Evolutionary conservation across 768 basidiomycete species (phyloP), one percentile per base, ranked within the genome.

Genomic region (Naematelia aurantialba): DNA sequence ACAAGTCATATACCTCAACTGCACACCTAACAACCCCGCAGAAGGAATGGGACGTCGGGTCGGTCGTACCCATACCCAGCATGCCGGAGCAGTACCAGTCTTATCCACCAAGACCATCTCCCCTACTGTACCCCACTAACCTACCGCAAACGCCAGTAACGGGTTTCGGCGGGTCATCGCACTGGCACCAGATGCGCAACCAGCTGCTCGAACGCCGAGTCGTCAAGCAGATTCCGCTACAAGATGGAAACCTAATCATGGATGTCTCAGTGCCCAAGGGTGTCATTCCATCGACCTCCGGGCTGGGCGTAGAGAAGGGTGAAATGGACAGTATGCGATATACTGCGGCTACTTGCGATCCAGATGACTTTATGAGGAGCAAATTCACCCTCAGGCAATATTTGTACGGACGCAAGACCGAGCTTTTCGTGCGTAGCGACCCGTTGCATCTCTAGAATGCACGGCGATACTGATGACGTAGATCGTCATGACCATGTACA

Each of bases 191-290:
- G 30, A 65, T 70, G 60, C 55, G 68, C n/a, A 69, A 66, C 29
- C 64, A 70, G 34, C 61, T 73, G 12, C 52, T 73, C 3, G 68
- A 73, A 46, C 51, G 63, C 49, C 57, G 69, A 21, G 69, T 73
- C 44, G 62, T 74, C 58, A 68, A 72, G 62, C 86, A 89, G 65
- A 87, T 92, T 60, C 85, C 86, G 67, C 84, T 92, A 34, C 81
- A 85, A 73, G 81, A 89, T 56, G 90, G 90, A 39, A 92, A 92
- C 76, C 79, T 92, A 47, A 87, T 92, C 19, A 82, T 91, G 58
- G 90, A 92, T 71, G 84, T 89, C 49, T 84, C 82, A 25, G 89
- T 89, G 2, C 90, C 90, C 2, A 82, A 83, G 45, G 84, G 85
- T 63, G 89, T 91, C 69, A 77, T 90, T 27, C 88, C 88, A 4